Base-by-base conservation (phyloP, 2,329 filamentous ascomycete genomes). In the Leptoxyphium fumago region DNA sequence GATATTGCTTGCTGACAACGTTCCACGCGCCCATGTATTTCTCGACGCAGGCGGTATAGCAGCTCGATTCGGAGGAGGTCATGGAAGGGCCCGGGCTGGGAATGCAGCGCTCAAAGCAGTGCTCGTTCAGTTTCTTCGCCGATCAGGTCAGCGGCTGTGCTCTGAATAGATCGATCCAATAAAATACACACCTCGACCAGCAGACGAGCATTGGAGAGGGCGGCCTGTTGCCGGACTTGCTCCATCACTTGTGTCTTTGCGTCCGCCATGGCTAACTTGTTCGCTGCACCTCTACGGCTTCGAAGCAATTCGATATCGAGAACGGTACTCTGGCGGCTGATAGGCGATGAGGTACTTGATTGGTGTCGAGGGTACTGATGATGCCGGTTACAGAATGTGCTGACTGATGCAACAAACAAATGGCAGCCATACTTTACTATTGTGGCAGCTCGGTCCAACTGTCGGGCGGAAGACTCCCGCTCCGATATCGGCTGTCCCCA, bases 11-110 rank as follows among this genome's bases (percentile, higher is more conserved):
- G 48, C 62, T 66, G 21, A 73, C 69, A 14, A 64, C 66, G 52
- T 72, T 72, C 70, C 70, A 73, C 30, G 66, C 61, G 30, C 60
- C 58, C 69, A 73, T 73, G 60, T 74, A 74, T 55, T 74, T 74
- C 54, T 73, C 69, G 69, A 73, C 71, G 61, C 71, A 74, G 38
- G 60, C 50, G 15, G 65, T 67, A 54, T 71, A 69, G 63, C 71
- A 73, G 14, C 58, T 62, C 49, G 65, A 57, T 54, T 74, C 71
- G 58, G 64, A 62, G 40, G 64, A 67, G 26, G 69, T 72, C 42
- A 73, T 61, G 10, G 69, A 71, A 39, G 65, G 58, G 46, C 67
- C 65, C 48, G 71, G 71, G 52, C 70, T 71, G 40, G 70, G 69
- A 28, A 74, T 61, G 63, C 71, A 73, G 55, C 68, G 68, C 50